A percentile compares a stretch with the other conserved stretches of the same genome.
Evolutionary conservation across 805 yeast genomes (phyloP).

Genomic region (Kregervanrija delftensis): DNA sequence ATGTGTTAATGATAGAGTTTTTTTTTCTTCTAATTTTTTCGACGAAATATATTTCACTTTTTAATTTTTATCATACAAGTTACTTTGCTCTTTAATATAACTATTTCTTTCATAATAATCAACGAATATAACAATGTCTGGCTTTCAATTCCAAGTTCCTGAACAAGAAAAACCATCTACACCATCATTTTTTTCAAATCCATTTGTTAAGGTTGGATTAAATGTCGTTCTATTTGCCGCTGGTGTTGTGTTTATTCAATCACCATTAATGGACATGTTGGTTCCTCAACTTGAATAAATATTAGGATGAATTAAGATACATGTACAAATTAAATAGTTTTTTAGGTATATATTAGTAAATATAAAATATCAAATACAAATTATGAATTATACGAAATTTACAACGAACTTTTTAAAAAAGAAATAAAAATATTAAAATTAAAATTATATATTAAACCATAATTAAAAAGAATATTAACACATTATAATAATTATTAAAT

Average conservation of each 20-base stretch:
- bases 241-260: conserved; percentile 71
- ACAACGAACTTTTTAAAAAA: no score
- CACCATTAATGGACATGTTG: conserved; percentile 74
- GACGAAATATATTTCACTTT: neutral
- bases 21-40: neutral
- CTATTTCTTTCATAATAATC: neutral
- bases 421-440: no score
- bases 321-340: no score
- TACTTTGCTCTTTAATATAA: neutral
- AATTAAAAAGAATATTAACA: no score
- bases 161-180: conserved; percentile 22
- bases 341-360: no score
- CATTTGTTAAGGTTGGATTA: conserved; percentile 56
- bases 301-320: no score
- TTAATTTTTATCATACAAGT: neutral
- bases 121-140: conserved; percentile 21
- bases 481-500: neutral
- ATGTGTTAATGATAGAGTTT: neutral
- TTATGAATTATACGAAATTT: no score
- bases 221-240: conserved; percentile 61
- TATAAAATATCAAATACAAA: no score
- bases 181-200: conserved; percentile 53
- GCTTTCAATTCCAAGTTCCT: conserved; percentile 22
- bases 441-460: no score
- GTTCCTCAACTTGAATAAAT: conserved; percentile 52